Base-by-base conservation (phyloP, 1,284 basidiomycete genomes). In the Lignosus rhinocerotis region DNA sequence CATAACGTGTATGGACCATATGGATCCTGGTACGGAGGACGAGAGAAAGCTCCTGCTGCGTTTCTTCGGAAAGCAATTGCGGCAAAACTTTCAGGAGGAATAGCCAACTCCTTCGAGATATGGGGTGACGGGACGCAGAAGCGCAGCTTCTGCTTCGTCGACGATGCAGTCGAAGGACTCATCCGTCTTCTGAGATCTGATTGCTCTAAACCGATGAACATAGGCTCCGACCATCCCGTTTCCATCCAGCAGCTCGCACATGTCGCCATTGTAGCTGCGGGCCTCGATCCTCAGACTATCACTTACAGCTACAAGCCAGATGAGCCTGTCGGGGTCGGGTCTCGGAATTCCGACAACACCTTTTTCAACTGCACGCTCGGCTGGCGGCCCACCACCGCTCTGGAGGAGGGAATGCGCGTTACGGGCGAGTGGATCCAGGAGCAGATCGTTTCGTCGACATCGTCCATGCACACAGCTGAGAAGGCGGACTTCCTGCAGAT, bases 41-140 rank as follows among this genome's bases (percentile, higher is more conserved):
- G 77, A 12, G 84, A 86, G 70, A 86, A 86, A 64, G 84, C 72
- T 1, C 84, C 83, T 0, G 84, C 84, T 5, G 83, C 85, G 0
- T 63, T 86, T 56, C 69, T 84, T 16, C 78, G 84, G 7, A 86
- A 85, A 61, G 80, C 81, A 1, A 34, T 80, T 16, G 76, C 76
- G 0, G 70, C 69, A 36, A 67, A 70, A 43, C 50, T 73, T 21
- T 58, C 65, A 12, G 45, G 59, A 31, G 56, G 61, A 6, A 21
- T 51, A 1, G 44, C 58, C 2, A 36, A 62, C 1, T 63, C 62
- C 4, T 70, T 85, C 52, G 82, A 86, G 67, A 77, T 86, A 19
- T 86, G 84, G 83, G 84, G 85, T 0, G 74, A 79, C 53, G 85
- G 83, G 1, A 62, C 42, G 0, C 83, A 85, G 56, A 73, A 78